Evolutionary conservation across 495 filamentous ascomycete genomes (phyloP), one percentile per base, ranked within the genome.

Genomic region (Penicillium steckii): DNA sequence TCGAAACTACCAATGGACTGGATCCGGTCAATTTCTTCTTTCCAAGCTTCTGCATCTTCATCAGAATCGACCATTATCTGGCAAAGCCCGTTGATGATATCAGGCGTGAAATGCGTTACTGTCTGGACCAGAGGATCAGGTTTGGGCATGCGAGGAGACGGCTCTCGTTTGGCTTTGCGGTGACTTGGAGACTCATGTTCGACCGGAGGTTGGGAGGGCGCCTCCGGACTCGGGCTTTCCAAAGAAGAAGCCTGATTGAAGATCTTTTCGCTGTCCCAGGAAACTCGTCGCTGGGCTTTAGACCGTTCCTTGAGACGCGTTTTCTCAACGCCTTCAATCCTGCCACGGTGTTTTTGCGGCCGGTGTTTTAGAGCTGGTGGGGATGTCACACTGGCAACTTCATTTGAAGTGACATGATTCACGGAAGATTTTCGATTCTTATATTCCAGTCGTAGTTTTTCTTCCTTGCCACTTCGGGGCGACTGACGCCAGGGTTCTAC

Each of bases 281-380:
- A 76, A 6, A 77, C 74, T 8, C 74, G 67, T 13, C 72, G 57
- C 24, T 69, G 62, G 27, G 60, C 67, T 43, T 73, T 76, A 2
- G 52, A 44, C n/a, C 57, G 47, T 30, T 68, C 58, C 40, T 61
- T 65, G 4, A 45, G 10, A 2, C 48, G 45, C 26, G 44, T n/a
- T n/a, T 42, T 40, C 25, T 68, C 65, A 15, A 50, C n/a, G 26
- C 67, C 60, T 13, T 46, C 61, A 9, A 62, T 58, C 44, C 66
- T 60, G 10, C 73, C 73, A 4, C 73, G 71, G 44, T 76, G 67
- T 35, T 77, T 77, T 44, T 73, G 67, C 7, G 72, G 60, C 1
- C 71, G 71, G 30, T 76, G 74, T 42, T 70, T 74, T 50, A 77
- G 52, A 1, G 70, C 72, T 4, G 74, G 72, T 10, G 74, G 74